These are phyloP conservation scores for Colletotrichum falcatum DNA, from an alignment of 2,329 filamentous ascomycete genomes.

Conservation along the genomic window DNA sequence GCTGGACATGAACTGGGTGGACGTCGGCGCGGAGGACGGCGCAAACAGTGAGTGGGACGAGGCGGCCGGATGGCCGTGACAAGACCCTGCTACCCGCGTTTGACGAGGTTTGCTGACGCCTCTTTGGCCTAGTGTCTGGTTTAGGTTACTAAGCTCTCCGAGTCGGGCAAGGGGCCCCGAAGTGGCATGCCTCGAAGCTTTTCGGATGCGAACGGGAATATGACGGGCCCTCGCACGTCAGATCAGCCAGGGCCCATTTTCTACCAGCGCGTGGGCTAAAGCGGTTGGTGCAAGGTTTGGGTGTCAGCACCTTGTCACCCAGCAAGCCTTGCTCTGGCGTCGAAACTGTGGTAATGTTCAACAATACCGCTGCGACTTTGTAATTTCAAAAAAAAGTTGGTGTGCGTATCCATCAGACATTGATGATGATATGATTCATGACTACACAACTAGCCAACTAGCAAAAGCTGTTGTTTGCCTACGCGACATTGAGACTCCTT, in stretches of 20 bases:
- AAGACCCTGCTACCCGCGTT: conserved; percentile 3
- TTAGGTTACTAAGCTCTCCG: conserved; percentile 29
- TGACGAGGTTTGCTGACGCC: conserved; percentile 27
- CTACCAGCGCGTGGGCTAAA: no score
- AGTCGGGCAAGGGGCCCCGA: background rate
- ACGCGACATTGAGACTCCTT: conserved; percentile 6
- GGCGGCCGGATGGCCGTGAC: conserved; percentile 37
- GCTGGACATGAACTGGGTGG: conserved; percentile 67
- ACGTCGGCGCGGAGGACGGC: conserved; percentile 51
- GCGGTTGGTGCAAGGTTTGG: no score
- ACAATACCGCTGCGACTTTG: background rate
- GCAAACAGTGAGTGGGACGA: conserved; percentile 45
- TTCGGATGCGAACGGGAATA: no score
- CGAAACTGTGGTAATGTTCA: background rate
- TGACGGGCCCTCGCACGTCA: background rate
- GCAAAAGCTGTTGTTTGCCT: background rate
- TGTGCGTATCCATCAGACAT: no score
- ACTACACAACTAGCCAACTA: conserved; percentile 5
- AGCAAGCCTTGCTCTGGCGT: background rate
- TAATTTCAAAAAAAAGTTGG: background rate
- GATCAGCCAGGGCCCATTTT: no score
- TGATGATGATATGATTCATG: background rate
- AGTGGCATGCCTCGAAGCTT: background rate
- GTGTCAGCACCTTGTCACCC: background rate
- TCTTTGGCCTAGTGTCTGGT: conserved; percentile 36